Conservation (phyloP, 1,284 basidiomycete species). For the Porogramme epimiltina region DNA sequence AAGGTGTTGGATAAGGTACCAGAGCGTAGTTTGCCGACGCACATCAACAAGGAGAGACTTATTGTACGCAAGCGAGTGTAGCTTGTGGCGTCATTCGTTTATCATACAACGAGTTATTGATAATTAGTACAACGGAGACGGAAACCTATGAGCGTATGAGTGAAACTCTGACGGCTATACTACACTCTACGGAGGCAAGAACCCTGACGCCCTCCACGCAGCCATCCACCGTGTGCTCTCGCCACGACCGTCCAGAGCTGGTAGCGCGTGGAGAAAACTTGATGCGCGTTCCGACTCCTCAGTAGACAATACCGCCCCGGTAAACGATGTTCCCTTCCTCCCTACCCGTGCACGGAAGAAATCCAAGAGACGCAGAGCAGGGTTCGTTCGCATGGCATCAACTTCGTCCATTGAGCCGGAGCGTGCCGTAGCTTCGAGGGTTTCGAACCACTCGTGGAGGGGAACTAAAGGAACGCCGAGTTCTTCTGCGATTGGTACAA, state of each 20-base stretch:
- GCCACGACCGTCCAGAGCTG: background rate
- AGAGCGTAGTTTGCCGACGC: conserved; percentile 36
- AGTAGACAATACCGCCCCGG: conserved; percentile 7
- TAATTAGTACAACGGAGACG: too few relatives aligned
- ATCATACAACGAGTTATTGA: too few relatives aligned
- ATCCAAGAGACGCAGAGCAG: conserved; percentile 20
- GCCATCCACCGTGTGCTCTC: background rate
- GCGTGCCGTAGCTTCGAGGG: conserved; percentile 9
- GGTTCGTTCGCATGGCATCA: conserved; percentile 15
- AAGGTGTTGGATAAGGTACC: conserved; percentile 57
- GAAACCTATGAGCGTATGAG: too few relatives aligned
- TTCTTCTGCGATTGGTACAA: conserved; percentile 16
- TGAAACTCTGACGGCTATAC: too few relatives aligned
- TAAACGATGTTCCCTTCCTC: background rate
- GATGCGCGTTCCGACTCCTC: conserved; percentile 6
- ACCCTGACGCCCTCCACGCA: background rate
- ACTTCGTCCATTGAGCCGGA: conserved; percentile 1
- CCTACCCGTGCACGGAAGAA: conserved; percentile 16
- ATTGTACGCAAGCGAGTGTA: conserved; percentile 48
- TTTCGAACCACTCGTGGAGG: conserved; percentile 23
- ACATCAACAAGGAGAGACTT: conserved; percentile 48
- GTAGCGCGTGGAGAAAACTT: background rate
- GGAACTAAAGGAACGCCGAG: conserved; percentile 23
- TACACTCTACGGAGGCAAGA: too few relatives aligned
- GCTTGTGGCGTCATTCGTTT: too few relatives aligned